A percentile compares a stretch with the other conserved stretches of the same genome.
phyloP scores from a whole-genome alignment of 306 rosid genomes.

The Vicia villosa region DNA sequence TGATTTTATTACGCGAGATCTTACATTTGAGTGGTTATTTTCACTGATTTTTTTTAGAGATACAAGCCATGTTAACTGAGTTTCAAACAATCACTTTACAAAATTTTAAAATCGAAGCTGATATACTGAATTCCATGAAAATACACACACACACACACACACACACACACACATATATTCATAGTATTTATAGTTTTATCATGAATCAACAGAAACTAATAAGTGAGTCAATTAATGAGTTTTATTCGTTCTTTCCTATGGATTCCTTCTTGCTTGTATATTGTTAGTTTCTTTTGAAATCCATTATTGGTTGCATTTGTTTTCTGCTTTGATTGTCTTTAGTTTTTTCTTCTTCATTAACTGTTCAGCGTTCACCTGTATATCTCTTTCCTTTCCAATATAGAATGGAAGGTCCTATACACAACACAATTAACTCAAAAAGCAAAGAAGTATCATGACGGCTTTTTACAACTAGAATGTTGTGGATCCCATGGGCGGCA shows the following conservation, averaged over 20 bases:
- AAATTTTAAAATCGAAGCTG: not conserved
- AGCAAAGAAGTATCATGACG: conserved; percentile 71
- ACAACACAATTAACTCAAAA: conserved; percentile 70
- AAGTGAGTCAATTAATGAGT: conserved; percentile 1
- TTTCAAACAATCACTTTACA: conserved; percentile 15
- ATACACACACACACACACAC: too few species aligned
- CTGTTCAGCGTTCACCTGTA: conserved; percentile 22
- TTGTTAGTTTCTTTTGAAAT: conserved; percentile 25
- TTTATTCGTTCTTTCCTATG: conserved; percentile 20
- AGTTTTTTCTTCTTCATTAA: conserved; percentile 19
- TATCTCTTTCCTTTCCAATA: conserved; percentile 31
- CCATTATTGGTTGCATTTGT: conserved; percentile 13
- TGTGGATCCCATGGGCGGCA: conserved; percentile 64
- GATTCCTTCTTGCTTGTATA: not conserved
- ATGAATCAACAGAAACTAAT: conserved; percentile 19
- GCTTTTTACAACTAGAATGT: conserved; percentile 54
- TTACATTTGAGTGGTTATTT: conserved; percentile 14
- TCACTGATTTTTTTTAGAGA: not conserved
- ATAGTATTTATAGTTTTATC: conserved; percentile 24
- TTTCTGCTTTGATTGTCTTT: conserved; percentile 30
- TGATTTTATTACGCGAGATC: not conserved
- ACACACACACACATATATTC: not conserved
- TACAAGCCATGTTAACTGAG: conserved; percentile 2
- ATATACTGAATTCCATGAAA: conserved; percentile 13
- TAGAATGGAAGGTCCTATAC: conserved; percentile 75